These are phyloP conservation scores for Paramyrothecium roridum DNA, from an alignment of 2,329 filamentous ascomycete species.

Conservation along the genomic window DNA sequence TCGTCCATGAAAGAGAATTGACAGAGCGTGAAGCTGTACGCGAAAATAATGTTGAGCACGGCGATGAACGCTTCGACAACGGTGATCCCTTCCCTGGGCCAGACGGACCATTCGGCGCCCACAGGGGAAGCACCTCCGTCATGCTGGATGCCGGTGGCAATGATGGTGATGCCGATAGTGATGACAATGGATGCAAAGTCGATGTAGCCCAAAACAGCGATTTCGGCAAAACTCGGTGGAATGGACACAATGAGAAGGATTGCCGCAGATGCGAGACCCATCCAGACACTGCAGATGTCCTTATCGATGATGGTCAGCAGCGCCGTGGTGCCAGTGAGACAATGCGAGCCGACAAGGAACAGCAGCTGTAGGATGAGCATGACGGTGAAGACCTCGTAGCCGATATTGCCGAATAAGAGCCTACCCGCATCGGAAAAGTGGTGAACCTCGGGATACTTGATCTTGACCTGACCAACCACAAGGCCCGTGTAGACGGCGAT, in stretches of 20 bases:
- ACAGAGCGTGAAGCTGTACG: constrained; percentile 51
- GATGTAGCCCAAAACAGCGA: constrained; percentile 29
- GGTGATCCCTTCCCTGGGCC: constrained; percentile 33
- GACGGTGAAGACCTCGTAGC: constrained; percentile 54
- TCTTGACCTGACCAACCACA: constrained; percentile 37
- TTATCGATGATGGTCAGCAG: constrained; percentile 59
- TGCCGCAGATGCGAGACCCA: constrained; percentile 34
- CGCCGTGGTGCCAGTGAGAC: constrained; percentile 63
- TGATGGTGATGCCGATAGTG: constrained; percentile 61
- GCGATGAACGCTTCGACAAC: constrained; percentile 52
- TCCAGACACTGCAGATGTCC: constrained; percentile 34
- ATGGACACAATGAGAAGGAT: constrained; percentile 35
- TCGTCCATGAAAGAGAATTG: constrained; percentile 44
- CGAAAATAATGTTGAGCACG: constrained; percentile 65
- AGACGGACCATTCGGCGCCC: constrained; percentile 29
- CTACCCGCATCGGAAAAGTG: constrained; percentile 63
- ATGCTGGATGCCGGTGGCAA: constrained; percentile 49
- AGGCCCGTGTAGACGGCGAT: constrained; percentile 38
- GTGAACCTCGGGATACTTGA: constrained; percentile 48
- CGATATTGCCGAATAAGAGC: constrained; percentile 53
- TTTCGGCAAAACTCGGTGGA: constrained; percentile 38
- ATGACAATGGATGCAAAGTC: constrained; percentile 30
- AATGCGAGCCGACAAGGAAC: constrained; percentile 65
- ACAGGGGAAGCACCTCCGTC: constrained; percentile 5
- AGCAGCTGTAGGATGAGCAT: constrained; percentile 58